phyloP scores from a whole-genome alignment of 2,329 filamentous ascomycete species.

The Alternaria sp. region DNA sequence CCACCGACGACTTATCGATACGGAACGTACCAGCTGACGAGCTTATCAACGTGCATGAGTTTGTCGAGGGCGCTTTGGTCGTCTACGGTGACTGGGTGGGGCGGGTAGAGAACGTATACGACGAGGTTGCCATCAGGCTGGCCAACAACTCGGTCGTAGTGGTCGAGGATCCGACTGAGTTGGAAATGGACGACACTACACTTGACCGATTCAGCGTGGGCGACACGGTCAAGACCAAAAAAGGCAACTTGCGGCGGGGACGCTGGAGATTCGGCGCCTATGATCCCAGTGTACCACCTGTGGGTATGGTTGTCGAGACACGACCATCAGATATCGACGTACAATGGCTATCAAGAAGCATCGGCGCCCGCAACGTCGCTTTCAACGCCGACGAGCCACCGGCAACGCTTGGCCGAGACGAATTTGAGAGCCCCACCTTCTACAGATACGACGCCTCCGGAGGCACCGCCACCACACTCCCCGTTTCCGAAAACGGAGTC shows the following conservation, averaged over 20 bases:
- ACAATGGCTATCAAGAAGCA: constrained; percentile 62
- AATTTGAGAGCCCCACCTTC: constrained; percentile 55
- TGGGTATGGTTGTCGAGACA: constrained; percentile 63
- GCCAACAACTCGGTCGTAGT: constrained; percentile 64
- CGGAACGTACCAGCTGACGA: constrained; percentile 57
- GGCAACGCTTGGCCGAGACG: constrained; percentile 44
- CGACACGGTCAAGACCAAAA: constrained; percentile 62
- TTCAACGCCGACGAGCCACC: constrained; percentile 45
- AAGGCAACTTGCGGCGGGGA: constrained; percentile 61
- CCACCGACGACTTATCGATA: constrained; percentile 48
- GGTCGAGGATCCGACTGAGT: constrained; percentile 57
- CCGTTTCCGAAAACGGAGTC: constrained; percentile 32
- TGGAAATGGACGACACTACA: constrained; percentile 46
- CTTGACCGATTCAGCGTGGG: constrained; percentile 55
- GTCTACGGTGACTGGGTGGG: constrained; percentile 67
- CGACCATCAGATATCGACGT: constrained; percentile 58
- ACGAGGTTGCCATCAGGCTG: constrained; percentile 62
- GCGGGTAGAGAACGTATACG: constrained; percentile 59
- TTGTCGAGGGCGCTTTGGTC: constrained; percentile 61
- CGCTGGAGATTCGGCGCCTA: constrained; percentile 64
- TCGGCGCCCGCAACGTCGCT: constrained; percentile 33
- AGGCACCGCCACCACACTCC: constrained; percentile 32
- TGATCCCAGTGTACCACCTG: constrained; percentile 58
- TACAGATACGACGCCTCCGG: constrained; percentile 55
- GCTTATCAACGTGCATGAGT: constrained; percentile 56